Evolutionary conservation across 148 eudicot genomes (phyloP).

Genomic region (Mesembryanthemum crystallinum): DNA sequence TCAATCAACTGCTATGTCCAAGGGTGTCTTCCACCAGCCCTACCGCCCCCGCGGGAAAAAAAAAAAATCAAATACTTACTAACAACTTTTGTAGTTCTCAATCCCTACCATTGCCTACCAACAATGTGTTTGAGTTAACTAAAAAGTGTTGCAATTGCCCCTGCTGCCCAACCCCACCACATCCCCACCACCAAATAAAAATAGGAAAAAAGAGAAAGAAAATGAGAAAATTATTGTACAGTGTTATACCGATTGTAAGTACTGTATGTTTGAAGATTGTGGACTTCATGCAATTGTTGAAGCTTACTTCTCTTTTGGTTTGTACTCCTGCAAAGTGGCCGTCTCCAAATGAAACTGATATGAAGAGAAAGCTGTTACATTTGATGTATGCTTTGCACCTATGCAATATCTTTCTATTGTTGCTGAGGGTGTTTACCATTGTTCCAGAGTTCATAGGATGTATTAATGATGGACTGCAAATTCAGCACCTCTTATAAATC

Average conservation of each 20-base stretch:
- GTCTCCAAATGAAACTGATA: not conserved
- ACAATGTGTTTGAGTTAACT: not conserved
- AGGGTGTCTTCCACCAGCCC: not conserved
- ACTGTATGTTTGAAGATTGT: too few species aligned
- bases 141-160: not conserved
- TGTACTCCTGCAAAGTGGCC: not conserved
- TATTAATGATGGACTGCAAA: not conserved
- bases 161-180: too few species aligned
- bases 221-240: too few species aligned
- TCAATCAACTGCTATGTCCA: not conserved
- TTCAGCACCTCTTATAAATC: not conserved
- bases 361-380: not conserved
- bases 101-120: not conserved
- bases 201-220: too few species aligned
- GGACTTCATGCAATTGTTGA: not conserved
- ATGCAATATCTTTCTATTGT: not conserved
- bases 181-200: too few species aligned
- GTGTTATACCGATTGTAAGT: too few species aligned
- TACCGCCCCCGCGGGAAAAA: not conserved
- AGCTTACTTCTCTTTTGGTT: not conserved
- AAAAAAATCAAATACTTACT: not conserved
- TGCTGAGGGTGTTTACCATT: not conserved
- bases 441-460: not conserved
- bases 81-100: not conserved
- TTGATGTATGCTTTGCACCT: not conserved